phyloP scores from a whole-genome alignment of 345 rosid genomes.

The Reutealis trisperma region DNA sequence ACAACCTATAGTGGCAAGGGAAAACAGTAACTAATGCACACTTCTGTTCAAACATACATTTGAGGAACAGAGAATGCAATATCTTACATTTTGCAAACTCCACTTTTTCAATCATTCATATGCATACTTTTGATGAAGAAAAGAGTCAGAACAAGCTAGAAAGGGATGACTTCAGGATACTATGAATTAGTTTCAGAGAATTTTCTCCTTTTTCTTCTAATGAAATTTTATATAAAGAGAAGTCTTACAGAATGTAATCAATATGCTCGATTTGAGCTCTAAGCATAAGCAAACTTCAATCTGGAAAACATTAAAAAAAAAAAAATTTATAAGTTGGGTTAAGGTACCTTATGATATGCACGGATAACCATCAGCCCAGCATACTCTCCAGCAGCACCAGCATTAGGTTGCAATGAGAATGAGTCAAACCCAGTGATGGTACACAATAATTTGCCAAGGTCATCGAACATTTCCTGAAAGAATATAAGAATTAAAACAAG shows the following conservation, averaged over 20 bases:
- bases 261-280: neutral
- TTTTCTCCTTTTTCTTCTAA: neutral
- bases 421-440: conserved; percentile 95
- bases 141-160: neutral
- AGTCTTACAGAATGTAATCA: neutral
- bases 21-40: neutral
- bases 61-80: neutral
- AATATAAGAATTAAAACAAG: conserved; percentile 24
- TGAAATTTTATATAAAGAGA: neutral
- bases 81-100: neutral
- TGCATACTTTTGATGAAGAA: neutral
- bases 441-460: conserved; percentile 84
- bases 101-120: neutral
- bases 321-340: neutral
- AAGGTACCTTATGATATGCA: conserved; percentile 80
- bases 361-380: conserved; percentile 99
- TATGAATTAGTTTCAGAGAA: neutral
- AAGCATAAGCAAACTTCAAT: neutral
- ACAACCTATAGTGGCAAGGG: neutral
- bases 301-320: neutral
- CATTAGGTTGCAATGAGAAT: conserved; percentile 98
- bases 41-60: neutral
- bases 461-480: conserved; percentile 84
- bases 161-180: neutral
- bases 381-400: conserved; percentile 98